These are phyloP conservation scores for Anethum foeniculum DNA, from an alignment of 140 eudicot species.

Conservation along the genomic window DNA sequence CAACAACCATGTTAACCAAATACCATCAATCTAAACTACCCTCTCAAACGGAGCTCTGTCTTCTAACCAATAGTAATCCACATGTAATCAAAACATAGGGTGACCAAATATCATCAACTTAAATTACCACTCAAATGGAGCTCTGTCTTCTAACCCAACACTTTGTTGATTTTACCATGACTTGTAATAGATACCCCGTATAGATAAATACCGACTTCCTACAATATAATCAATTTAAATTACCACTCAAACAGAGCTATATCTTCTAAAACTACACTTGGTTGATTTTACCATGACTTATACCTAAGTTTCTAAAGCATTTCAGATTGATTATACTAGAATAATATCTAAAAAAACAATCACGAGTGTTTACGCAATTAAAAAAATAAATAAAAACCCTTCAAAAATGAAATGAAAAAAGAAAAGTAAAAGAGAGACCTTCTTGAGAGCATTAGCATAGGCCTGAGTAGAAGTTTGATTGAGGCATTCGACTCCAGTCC, in stretches of 20 bases:
- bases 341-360: background rate
- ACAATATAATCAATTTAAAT: too few relatives aligned
- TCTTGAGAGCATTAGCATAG: constrained; percentile 72
- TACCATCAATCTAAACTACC: too few relatives aligned
- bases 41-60: too few relatives aligned
- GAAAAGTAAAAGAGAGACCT: constrained; percentile 25
- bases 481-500: constrained; percentile 93
- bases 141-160: background rate
- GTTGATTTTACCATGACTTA: too few relatives aligned
- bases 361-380: too few relatives aligned
- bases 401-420: background rate
- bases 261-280: too few relatives aligned
- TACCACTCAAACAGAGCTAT: too few relatives aligned
- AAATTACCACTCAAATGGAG: background rate
- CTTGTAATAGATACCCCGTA: too few relatives aligned
- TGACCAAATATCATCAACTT: background rate
- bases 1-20: too few relatives aligned
- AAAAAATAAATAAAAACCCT: background rate
- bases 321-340: background rate
- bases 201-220: too few relatives aligned
- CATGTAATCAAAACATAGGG: background rate
- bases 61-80: background rate
- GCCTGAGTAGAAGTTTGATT: constrained; percentile 63
- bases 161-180: background rate
- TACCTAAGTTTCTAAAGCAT: background rate